Evolutionary conservation across 148 eudicot species (phyloP), one percentile per base, ranked within the genome.

Genomic region (Heliamphora exappendiculata): DNA sequence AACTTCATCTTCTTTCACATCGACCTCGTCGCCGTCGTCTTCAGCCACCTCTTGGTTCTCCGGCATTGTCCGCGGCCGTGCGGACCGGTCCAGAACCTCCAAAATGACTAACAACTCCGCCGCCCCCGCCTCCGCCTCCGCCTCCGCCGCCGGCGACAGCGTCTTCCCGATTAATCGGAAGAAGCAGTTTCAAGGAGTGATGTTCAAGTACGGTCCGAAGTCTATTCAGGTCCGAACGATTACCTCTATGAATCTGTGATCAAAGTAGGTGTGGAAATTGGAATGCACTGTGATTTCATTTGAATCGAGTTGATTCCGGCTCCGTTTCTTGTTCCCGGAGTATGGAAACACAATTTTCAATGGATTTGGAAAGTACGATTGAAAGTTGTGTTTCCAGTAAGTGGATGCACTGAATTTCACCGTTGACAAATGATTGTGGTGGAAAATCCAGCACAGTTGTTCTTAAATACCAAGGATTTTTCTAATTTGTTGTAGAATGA

Each of bases 161-260:
- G 20, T 12, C 26, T 81, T 90, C 24, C 91, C 93, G 5, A 78
- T 93, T 70, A 86, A 83, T 42, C 84, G 80, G 78, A 92, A 89
- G 85, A 89, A 86, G 29, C 96, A 92, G 81, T 86, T 91, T 60
- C 90, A 87, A 44, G 99, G 99, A 5, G 89, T 90, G 26, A 93
- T 95, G 88, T 95, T 95, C 76, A 90, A 88, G 76, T 95, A 95
- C 74, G 98, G 97, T 20, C 85, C 96, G 3, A 89, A 95, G 73
- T 64, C 98, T 22, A 78, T 79, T 77, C 98, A 95, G 97, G 98
- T 91, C 34, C 22, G 47, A 33, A 9, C 10, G 20, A 42, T 20
- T 68, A n/a, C n/a, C n/a, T n/a, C n/a, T n/a, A 28, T 34, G 16
- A 6, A 2, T 50, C 41, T 63, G 10, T 63, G 39, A 29, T 24